These are phyloP conservation scores for Orbilia brochopaga DNA, from an alignment of 2,329 filamentous ascomycete species.

Conservation along the genomic window DNA sequence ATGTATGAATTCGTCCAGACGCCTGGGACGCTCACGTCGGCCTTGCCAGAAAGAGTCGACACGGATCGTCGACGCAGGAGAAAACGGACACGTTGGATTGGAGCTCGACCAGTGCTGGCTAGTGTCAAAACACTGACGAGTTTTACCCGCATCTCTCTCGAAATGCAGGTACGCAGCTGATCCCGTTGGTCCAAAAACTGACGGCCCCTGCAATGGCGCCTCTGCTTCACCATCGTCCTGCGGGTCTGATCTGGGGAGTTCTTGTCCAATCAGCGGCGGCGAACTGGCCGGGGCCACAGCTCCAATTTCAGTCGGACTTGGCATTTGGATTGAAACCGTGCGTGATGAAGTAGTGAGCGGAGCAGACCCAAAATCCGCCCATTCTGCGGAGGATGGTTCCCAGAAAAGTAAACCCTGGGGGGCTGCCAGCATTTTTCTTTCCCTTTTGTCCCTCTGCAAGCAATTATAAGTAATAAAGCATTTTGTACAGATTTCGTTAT, in stretches of 20 bases:
- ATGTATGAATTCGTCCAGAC: background rate
- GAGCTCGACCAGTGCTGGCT: slow-evolving; percentile 1
- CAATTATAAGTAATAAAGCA: no score
- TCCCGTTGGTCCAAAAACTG: slow-evolving; percentile 51
- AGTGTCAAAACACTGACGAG: slow-evolving; percentile 44
- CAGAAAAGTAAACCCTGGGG: background rate
- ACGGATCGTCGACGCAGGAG: background rate
- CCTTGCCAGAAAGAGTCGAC: background rate
- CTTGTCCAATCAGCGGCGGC: slow-evolving; percentile 29
- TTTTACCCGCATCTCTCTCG: slow-evolving; percentile 50
- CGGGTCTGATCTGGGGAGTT: slow-evolving; percentile 40
- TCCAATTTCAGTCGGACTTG: slow-evolving; percentile 48
- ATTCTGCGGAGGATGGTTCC: background rate
- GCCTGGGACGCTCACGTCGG: background rate
- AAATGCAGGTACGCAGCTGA: slow-evolving; percentile 51
- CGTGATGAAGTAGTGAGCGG: slow-evolving; percentile 7
- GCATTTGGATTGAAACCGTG: slow-evolving; percentile 44
- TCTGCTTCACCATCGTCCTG: slow-evolving; percentile 44
- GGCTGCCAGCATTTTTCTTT: slow-evolving; percentile 3
- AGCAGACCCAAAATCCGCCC: slow-evolving; percentile 32
- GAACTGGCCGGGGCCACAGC: slow-evolving; percentile 40
- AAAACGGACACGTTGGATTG: background rate
- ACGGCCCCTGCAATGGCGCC: slow-evolving; percentile 48
- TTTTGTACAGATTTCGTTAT: background rate
- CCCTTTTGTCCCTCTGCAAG: slow-evolving; percentile 1